Evolutionary conservation across 306 rosid genomes (phyloP).

Genomic region (Cucurbita pepo): DNA sequence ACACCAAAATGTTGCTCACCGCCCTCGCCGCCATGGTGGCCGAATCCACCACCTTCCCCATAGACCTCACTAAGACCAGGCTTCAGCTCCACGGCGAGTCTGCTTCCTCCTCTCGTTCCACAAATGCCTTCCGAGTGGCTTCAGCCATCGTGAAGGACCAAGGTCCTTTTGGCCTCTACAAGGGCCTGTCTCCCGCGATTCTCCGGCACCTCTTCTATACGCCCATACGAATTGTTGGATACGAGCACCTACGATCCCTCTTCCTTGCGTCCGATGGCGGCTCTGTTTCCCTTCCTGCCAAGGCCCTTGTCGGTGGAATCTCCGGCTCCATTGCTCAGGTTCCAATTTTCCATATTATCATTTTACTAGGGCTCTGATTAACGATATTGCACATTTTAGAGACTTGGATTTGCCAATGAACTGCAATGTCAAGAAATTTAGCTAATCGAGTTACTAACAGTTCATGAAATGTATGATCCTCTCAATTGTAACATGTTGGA

Average conservation of each 20-base stretch:
- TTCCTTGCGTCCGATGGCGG: conserved; percentile 17
- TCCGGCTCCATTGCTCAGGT: conserved; percentile 80
- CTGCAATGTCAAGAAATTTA: neutral
- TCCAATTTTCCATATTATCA: neutral
- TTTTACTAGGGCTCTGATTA: neutral
- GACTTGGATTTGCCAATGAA: neutral
- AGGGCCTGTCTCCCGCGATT: conserved; percentile 74
- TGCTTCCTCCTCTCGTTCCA: conserved; percentile 25
- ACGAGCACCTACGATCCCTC: conserved; percentile 44
- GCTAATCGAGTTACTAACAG: neutral
- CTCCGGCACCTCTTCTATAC: conserved; percentile 64
- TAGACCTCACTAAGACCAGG: conserved; percentile 72
- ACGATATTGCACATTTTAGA: neutral
- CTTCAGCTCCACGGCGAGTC: conserved; percentile 80
- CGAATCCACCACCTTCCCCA: conserved; percentile 71
- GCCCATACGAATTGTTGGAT: conserved; percentile 64
- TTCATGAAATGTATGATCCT: neutral
- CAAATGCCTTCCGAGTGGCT: conserved; percentile 43
- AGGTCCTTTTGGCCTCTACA: conserved; percentile 57
- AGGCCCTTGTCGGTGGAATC: conserved; percentile 59
- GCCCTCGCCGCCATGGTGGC: conserved; percentile 75
- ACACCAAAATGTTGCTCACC: conserved; percentile 36
- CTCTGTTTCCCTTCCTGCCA: conserved; percentile 31
- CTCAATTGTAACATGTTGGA: neutral
- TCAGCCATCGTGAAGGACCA: conserved; percentile 35